A percentile compares a stretch with the other conserved stretches of the same genome.
Evolutionary conservation across 176 grass and related monocot genomes (phyloP).

Genomic region (Eleusine coracana): DNA sequence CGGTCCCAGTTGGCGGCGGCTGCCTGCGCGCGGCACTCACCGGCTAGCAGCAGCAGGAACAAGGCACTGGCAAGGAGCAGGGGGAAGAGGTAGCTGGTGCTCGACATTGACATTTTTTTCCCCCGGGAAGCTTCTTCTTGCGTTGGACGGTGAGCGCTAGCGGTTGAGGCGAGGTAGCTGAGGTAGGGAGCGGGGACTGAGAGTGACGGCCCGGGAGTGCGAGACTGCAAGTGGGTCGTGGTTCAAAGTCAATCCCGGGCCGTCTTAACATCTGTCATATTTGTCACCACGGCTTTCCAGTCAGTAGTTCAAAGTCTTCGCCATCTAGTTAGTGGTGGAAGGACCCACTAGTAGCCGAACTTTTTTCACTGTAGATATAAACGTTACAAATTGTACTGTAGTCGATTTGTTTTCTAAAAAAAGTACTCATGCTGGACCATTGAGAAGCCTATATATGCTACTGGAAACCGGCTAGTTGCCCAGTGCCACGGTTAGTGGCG

Average conservation of each 20-base stretch:
- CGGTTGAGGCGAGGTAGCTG: neutral
- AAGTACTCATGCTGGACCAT: too few relatives aligned
- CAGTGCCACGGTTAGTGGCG: too few relatives aligned
- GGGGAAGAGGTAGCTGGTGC: neutral
- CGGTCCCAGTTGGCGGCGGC: neutral
- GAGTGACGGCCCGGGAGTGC: neutral
- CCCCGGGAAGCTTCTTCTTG: neutral
- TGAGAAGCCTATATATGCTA: too few relatives aligned
- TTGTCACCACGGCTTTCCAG: neutral
- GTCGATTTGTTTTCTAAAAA: too few relatives aligned
- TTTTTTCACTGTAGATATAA: too few relatives aligned
- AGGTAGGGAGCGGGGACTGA: neutral
- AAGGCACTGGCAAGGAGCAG: neutral
- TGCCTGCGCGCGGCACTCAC: slow-evolving; percentile 2
- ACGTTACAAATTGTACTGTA: too few relatives aligned
- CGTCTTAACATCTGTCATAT: too few relatives aligned
- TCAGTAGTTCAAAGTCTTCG: slow-evolving; percentile 15
- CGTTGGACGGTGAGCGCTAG: neutral
- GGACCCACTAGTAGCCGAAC: too few relatives aligned
- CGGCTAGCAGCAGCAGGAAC: slow-evolving; percentile 33
- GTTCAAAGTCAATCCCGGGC: too few relatives aligned
- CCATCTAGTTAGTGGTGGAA: too few relatives aligned
- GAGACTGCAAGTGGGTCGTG: too few relatives aligned
- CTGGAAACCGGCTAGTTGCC: too few relatives aligned
- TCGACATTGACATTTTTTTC: slow-evolving; percentile 7